These are phyloP conservation scores for Rubia occidens DNA, from an alignment of 305 asterid genomes.

Conservation along the genomic window DNA sequence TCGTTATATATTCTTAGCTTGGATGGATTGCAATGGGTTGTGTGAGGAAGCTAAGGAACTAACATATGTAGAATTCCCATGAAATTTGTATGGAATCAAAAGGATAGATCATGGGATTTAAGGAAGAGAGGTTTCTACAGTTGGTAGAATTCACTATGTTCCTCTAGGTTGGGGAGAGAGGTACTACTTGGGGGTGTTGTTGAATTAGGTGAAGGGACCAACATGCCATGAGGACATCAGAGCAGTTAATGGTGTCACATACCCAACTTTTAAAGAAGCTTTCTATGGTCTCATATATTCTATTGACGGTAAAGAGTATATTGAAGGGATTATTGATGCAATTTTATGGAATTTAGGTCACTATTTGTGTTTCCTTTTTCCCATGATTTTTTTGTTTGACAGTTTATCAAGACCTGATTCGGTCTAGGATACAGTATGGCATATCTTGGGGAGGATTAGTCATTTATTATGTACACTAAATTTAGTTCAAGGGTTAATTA, in stretches of 20 bases:
- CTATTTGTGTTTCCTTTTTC: background rate
- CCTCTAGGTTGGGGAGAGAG: no score
- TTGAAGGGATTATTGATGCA: background rate
- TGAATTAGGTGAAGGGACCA: background rate
- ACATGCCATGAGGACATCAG: background rate
- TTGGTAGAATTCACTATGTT: background rate
- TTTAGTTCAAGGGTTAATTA: no score
- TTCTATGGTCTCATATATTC: background rate
- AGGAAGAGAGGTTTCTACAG: background rate
- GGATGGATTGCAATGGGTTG: background rate
- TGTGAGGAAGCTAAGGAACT: background rate
- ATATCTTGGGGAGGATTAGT: no score
- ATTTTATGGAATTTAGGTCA: background rate
- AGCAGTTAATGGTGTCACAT: background rate
- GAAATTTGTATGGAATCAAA: slow-evolving; percentile 4
- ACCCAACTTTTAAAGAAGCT: background rate
- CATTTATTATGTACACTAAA: no score
- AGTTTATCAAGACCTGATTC: background rate
- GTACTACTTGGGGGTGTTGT: background rate
- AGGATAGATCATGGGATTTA: background rate
- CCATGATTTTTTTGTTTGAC: background rate
- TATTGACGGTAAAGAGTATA: background rate
- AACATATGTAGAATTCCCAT: background rate
- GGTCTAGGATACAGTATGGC: background rate
- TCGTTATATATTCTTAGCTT: background rate